Evolutionary conservation across 2,329 filamentous ascomycete genomes (phyloP).

Genomic region (Blastomyces parvus): DNA sequence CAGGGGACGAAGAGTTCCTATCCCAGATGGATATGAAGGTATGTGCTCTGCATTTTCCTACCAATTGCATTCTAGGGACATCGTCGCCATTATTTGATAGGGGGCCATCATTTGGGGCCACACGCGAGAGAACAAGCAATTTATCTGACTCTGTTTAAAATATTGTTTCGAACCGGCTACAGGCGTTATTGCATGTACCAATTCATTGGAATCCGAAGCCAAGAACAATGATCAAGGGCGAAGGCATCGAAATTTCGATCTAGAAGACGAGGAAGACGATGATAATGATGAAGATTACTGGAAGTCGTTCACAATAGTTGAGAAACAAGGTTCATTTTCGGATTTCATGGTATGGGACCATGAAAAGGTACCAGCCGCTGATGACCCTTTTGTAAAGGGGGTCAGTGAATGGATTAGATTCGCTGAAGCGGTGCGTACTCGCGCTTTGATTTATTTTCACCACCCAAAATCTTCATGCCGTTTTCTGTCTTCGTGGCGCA

Average conservation of each 20-base stretch:
- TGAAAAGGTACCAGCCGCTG: conserved; percentile 53
- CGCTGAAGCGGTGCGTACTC: conserved; percentile 52
- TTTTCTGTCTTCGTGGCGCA: not conserved
- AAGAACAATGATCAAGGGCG: not conserved
- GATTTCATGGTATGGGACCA: conserved; percentile 77
- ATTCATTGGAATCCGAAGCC: conserved; percentile 19
- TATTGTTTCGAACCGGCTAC: not conserved
- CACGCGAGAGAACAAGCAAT: not conserved
- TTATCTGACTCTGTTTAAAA: conserved; percentile 2
- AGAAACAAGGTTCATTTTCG: conserved; percentile 60
- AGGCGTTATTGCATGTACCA: conserved; percentile 51
- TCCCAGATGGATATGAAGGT: conserved; percentile 64
- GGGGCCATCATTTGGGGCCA: not conserved
- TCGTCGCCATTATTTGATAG: not conserved
- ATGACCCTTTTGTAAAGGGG: conserved; percentile 63
- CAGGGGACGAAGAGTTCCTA: conserved; percentile 52
- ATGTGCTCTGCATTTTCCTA: conserved; percentile 7
- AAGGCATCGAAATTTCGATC: not conserved
- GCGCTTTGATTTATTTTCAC: not conserved
- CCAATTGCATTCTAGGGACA: not conserved
- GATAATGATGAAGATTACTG: conserved; percentile 38
- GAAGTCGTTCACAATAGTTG: conserved; percentile 48
- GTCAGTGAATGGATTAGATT: conserved; percentile 73
- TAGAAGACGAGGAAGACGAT: conserved; percentile 34
- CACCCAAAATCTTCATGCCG: not conserved